Evolutionary conservation across 2,329 filamentous ascomycete genomes (phyloP).

Genomic region (Pestalotiopsis sp.): DNA sequence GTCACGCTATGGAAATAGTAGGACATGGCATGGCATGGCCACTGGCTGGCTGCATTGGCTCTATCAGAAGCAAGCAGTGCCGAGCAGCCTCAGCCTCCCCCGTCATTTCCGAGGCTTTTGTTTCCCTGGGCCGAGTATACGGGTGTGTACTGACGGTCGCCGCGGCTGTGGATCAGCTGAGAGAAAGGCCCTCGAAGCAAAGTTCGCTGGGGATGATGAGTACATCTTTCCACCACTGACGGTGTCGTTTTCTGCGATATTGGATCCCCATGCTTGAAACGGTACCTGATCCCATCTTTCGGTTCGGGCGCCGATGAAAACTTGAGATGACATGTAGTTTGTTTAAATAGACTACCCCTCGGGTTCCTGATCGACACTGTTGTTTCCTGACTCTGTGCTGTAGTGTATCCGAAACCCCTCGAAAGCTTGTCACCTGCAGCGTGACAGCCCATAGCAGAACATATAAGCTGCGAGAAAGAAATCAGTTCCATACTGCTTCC

Average conservation of each 20-base stretch:
- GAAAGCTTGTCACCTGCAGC: not conserved
- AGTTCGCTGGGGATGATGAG: not conserved
- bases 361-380: not conserved
- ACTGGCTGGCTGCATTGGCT: not conserved
- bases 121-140: not conserved
- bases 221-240: slow-evolving; percentile 9
- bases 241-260: not conserved
- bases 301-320: not conserved
- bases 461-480: not conserved
- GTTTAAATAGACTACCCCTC: not conserved
- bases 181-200: not conserved
- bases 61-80: not conserved
- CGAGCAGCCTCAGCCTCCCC: not conserved
- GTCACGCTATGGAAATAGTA: not conserved
- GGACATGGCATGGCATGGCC: not conserved
- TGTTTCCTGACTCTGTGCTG: not conserved
- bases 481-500: not conserved
- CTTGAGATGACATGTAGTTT: not conserved
- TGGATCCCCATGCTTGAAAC: not conserved
- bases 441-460: not conserved
- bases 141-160: not conserved
- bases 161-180: not conserved
- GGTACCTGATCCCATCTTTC: not conserved
- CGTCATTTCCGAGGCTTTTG: not conserved
- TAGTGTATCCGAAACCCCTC: not conserved